Conservation (phyloP, 768 basidiomycete species). For the Podaxis sp. region DNA sequence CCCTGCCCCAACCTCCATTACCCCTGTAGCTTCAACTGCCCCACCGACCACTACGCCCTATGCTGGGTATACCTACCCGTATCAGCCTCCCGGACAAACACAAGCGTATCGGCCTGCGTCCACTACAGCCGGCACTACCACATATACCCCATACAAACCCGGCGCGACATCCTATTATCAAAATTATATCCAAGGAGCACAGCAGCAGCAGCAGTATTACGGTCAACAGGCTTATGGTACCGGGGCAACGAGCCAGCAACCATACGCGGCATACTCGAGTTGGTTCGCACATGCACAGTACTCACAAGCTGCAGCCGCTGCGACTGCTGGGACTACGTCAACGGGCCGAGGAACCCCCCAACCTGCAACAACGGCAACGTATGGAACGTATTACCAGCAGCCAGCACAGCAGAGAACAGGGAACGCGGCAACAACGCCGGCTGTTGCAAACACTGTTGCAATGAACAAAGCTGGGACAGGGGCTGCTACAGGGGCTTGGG, state of each 20-base stretch:
- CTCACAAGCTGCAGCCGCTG: conserved; percentile 18
- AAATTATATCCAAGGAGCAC: conserved; percentile 21
- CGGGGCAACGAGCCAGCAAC: conserved; percentile 26
- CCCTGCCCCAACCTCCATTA: conserved; percentile 19
- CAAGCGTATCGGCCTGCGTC: conserved; percentile 25
- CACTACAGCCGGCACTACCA: conserved; percentile 13
- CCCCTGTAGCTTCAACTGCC: conserved; percentile 21
- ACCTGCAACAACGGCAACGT: conserved; percentile 23
- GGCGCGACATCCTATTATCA: conserved; percentile 26
- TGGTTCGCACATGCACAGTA: conserved; percentile 29
- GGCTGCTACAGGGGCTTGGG: conserved; percentile 12
- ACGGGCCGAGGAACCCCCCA: conserved; percentile 26
- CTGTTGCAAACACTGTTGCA: conserved; percentile 52
- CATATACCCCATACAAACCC: conserved; percentile 33
- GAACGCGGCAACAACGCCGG: conserved; percentile 29
- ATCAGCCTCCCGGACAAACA: conserved; percentile 21
- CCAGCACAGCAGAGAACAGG: conserved; percentile 9
- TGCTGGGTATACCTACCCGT: conserved; percentile 31
- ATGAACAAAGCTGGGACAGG: conserved; percentile 14
- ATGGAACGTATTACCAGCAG: conserved; percentile 24
- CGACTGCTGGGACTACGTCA: conserved; percentile 18
- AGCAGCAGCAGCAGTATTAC: conserved; percentile 31
- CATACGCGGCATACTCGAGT: conserved; percentile 28
- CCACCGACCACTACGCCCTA: conserved; percentile 25
- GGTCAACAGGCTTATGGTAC: conserved; percentile 30